Conservation (phyloP, 179 eudicot species). For the Camellia oleifera region DNA sequence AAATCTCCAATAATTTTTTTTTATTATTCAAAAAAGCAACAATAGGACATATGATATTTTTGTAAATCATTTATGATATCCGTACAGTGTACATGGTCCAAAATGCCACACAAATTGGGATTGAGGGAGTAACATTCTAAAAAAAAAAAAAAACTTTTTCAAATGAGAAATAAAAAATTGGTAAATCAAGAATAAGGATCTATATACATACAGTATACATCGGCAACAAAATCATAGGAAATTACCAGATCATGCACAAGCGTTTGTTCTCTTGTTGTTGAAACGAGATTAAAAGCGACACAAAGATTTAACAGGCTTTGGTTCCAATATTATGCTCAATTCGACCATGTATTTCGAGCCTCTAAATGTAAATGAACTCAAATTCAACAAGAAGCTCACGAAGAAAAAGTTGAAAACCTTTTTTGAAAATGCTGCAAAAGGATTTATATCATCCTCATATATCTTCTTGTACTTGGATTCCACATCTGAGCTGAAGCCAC, state of each 20-base stretch:
- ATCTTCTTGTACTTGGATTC: constrained; percentile 99
- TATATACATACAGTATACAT: background rate
- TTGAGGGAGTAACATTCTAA: no score
- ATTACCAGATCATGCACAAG: background rate
- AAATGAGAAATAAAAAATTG: no score
- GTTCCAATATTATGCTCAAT: background rate
- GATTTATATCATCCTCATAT: constrained; percentile 97
- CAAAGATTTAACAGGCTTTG: background rate
- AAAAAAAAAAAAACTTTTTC: no score
- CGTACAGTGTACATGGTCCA: no score
- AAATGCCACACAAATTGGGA: no score
- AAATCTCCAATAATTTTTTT: no score
- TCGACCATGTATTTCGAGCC: background rate
- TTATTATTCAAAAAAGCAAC: no score
- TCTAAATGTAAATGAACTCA: background rate
- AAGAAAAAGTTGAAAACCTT: constrained; percentile 45
- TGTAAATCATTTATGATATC: no score
- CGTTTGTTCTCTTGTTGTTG: background rate
- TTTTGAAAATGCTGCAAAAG: constrained; percentile 98
- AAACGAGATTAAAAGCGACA: no score
- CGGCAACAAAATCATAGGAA: background rate
- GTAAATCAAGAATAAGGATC: background rate
- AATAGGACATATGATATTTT: no score
- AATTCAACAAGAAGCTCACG: background rate
- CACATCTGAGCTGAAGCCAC: constrained; percentile 94